Conservation (phyloP, 352 stramenopile genomes). For the Phytophthora litchii region DNA sequence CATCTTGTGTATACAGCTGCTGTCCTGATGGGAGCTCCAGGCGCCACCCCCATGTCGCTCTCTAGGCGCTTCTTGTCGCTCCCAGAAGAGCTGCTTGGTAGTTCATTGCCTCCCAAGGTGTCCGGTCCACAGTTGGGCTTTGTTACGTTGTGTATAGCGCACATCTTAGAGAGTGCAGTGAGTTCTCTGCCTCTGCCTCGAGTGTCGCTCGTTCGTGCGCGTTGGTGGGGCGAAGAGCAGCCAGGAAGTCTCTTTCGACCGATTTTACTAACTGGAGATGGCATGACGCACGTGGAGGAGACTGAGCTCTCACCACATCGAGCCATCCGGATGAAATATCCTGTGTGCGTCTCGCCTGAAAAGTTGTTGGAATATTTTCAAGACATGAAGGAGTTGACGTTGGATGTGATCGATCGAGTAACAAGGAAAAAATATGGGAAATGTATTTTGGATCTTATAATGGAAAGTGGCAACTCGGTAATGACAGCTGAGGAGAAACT, state of each 20-base stretch:
- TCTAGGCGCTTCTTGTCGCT: slow-evolving; percentile 35
- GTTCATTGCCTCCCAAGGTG: slow-evolving; percentile 52
- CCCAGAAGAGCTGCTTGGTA: slow-evolving; percentile 42
- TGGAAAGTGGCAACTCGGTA: slow-evolving; percentile 2
- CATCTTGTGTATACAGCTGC: too few species aligned
- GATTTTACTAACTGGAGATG: slow-evolving; percentile 12
- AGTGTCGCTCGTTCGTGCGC: slow-evolving; percentile 51
- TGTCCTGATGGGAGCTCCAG: too few species aligned
- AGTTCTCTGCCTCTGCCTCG: slow-evolving; percentile 34
- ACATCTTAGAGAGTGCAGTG: slow-evolving; percentile 45
- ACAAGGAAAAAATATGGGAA: slow-evolving; percentile 47
- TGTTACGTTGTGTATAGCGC: slow-evolving; percentile 48
- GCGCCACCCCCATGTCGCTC: slow-evolving; percentile 25
- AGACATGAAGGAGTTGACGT: slow-evolving; percentile 57
- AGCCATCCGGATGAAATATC: slow-evolving; percentile 53
- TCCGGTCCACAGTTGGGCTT: slow-evolving; percentile 25
- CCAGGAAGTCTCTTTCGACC: slow-evolving; percentile 57
- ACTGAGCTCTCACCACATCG: slow-evolving; percentile 12
- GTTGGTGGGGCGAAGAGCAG: slow-evolving; percentile 64
- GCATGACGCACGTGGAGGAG: neutral
- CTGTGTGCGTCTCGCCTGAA: slow-evolving; percentile 36
- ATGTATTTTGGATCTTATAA: slow-evolving; percentile 31
- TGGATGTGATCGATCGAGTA: slow-evolving; percentile 69
- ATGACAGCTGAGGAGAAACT: slow-evolving; percentile 35
- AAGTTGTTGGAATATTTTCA: slow-evolving; percentile 61